Evolutionary conservation across 352 stramenopile genomes (phyloP).

Genomic region (Phytopythium montanum): DNA sequence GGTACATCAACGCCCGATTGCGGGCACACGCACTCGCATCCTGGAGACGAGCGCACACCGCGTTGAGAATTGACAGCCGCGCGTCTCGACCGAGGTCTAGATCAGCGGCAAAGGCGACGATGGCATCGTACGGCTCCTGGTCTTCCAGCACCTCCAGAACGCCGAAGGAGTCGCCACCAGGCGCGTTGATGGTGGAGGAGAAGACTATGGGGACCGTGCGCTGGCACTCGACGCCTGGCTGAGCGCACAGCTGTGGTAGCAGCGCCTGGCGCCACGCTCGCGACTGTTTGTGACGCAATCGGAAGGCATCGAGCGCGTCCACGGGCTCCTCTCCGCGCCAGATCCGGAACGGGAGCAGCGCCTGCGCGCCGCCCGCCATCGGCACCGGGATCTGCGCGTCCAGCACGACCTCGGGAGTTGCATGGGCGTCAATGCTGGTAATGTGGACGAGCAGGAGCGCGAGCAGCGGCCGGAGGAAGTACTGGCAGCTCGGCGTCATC

Average conservation of each 20-base stretch:
- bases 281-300: conserved; percentile 27
- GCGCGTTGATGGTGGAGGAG: conserved; percentile 29
- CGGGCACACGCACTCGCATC: conserved; percentile 31
- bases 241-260: conserved; percentile 37
- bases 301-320: conserved; percentile 50
- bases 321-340: conserved; percentile 43
- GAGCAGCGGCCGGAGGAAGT: background rate
- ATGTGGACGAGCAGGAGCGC: background rate
- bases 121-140: conserved; percentile 43
- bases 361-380: background rate
- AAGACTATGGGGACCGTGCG: conserved; percentile 39
- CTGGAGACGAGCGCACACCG: conserved; percentile 31
- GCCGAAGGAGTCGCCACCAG: conserved; percentile 24
- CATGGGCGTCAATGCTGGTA: no score
- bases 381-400: conserved; percentile 5
- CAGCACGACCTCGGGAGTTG: background rate
- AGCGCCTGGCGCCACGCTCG: conserved; percentile 31
- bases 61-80: conserved; percentile 30
- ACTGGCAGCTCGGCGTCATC: background rate
- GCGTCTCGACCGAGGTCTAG: conserved; percentile 25
- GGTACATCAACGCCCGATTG: conserved; percentile 34
- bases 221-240: conserved; percentile 31
- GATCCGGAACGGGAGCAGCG: conserved; percentile 22
- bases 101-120: conserved; percentile 34
- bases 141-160: conserved; percentile 47